Conservation (phyloP, 73 alveolate genomes). For the Urostyla sp. region DNA sequence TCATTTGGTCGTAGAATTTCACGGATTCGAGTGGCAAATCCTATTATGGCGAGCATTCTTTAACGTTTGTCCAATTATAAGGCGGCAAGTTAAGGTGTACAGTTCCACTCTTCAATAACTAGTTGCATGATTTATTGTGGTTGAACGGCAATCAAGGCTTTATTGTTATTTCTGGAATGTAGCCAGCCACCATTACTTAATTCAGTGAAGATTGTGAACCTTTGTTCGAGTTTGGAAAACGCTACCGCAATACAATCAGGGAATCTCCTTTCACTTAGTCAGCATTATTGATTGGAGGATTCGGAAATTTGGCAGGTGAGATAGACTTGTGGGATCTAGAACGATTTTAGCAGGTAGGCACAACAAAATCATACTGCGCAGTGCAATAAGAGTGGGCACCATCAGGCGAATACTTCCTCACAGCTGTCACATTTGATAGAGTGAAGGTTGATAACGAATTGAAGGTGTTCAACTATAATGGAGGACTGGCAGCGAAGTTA, state of each 20-base stretch:
- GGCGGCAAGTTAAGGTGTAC: slow-evolving; percentile 66
- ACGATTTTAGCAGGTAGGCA: slow-evolving; percentile 53
- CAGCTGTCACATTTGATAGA: slow-evolving; percentile 80
- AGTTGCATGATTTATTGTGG: slow-evolving; percentile 76
- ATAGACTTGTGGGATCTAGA: slow-evolving; percentile 66
- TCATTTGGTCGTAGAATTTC: slow-evolving; percentile 70
- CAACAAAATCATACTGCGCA: slow-evolving; percentile 75
- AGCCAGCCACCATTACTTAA: slow-evolving; percentile 58
- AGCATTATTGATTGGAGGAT: slow-evolving; percentile 75
- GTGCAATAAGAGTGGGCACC: slow-evolving; percentile 81
- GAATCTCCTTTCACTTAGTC: slow-evolving; percentile 62
- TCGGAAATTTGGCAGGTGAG: slow-evolving; percentile 78
- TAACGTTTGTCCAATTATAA: slow-evolving; percentile 62
- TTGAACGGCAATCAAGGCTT: slow-evolving; percentile 70
- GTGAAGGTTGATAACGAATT: slow-evolving; percentile 84
- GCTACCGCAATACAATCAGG: slow-evolving; percentile 78
- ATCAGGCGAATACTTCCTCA: slow-evolving; percentile 67
- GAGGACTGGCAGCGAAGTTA: neutral
- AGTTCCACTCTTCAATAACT: slow-evolving; percentile 53
- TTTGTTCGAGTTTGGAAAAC: slow-evolving; percentile 62
- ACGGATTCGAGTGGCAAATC: slow-evolving; percentile 82
- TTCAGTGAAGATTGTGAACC: slow-evolving; percentile 57
- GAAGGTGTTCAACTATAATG: slow-evolving; percentile 37
- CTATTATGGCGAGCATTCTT: slow-evolving; percentile 78
- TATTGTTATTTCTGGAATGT: slow-evolving; percentile 74